Base-by-base conservation (phyloP, 2,329 filamentous ascomycete genomes). In the Monosporascus ibericus region DNA sequence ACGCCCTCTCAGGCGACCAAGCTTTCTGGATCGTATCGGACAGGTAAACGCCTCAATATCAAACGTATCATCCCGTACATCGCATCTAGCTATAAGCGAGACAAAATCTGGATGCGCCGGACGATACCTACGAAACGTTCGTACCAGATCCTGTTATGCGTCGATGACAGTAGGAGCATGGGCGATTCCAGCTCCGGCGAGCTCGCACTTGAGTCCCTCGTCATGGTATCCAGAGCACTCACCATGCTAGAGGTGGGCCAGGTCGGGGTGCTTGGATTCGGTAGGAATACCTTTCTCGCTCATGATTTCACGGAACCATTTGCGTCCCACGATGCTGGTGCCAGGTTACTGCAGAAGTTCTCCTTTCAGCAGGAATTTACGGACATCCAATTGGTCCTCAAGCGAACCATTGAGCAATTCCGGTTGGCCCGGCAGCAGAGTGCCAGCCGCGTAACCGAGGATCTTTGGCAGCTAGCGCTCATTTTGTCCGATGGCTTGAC, bases 41-140 rank as follows among this genome's bases (percentile, higher is more conserved):
- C 94, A 0, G 94, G 94, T 57, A 99, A 99, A 70, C 87, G 94
- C 0, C 89, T 99, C 63, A 99, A 97, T 72, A 96, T 99, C 76
- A 97, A 97, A 73, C 90, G 92, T 61, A 99, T 99, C 72, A 99
- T 99, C 64, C 94, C 95, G 0, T 99, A 99, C 74, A 97, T 99
- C 62, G 94, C 95, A 1, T 97, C 92, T 0, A 87, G 88, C 67
- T 99, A 96, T 80, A 97, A 96, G 78, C 89, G 94, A 55, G 94
- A 99, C 81, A 99, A 99, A 78, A 99, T 99, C 72, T 99, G 94
- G 94, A 95, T 99, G 87, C 88, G 95, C 15, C 85, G 95, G 52
- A 87, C 84, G 36, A 85, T 96, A 48, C 95, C 95, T 1, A 92
- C 87, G 38, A 97, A 97, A 73, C 87, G 95, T 40, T 87, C 86